Evolutionary conservation across 2,329 filamentous ascomycete genomes (phyloP), one percentile per base, ranked within the genome.

Genomic region (Fusarium nanum): DNA sequence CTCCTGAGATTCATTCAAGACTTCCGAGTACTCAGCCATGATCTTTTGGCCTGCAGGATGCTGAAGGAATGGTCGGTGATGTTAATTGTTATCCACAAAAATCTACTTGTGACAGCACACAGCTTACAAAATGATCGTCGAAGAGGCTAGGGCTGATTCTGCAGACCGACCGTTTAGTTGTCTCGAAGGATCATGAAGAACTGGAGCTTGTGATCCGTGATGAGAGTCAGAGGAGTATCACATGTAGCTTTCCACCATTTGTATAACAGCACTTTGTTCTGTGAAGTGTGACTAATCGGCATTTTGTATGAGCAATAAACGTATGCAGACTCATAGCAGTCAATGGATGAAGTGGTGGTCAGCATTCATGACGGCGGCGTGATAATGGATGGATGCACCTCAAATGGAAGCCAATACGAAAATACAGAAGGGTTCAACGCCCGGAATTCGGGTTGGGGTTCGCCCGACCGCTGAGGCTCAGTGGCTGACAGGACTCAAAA

Each of bases 361-460:
- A 62, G 42, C 47, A 56, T 25, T 34, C 28, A 49, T 20, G 58
- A 44, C 23, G 18, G 12, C 42, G 42, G 30, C 40, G 30, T 45
- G 34, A 37, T n/a, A 13, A 13, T 28, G 28, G 28, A n/a, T 37
- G 18, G 34, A 37, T 37, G 18, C 34, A 37, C 18, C 34, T n/a
- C 34, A 37, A 37, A n/a, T n/a, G n/a, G n/a, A 37, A 32, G 23
- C 22, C 20, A 27, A 59, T 64, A 64, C 61, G 49, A 64, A 63
- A 63, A 57, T 58, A 53, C 49, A 41, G 32, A 42, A 52, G 37
- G 56, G 25, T 41, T 46, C 34, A 28, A 37, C 22, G 16, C 16
- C 47, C 62, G 60, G 60, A 52, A n/a, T 65, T 65, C 62, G 62
- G 61, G 32, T 18, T 54, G 41, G 60, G 42, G 54, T 53, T 28